A percentile compares a stretch with the other conserved stretches of the same genome.
These are phyloP conservation scores for Candida ponderosae DNA, from an alignment of 805 yeast genomes.

Conservation along the genomic window DNA sequence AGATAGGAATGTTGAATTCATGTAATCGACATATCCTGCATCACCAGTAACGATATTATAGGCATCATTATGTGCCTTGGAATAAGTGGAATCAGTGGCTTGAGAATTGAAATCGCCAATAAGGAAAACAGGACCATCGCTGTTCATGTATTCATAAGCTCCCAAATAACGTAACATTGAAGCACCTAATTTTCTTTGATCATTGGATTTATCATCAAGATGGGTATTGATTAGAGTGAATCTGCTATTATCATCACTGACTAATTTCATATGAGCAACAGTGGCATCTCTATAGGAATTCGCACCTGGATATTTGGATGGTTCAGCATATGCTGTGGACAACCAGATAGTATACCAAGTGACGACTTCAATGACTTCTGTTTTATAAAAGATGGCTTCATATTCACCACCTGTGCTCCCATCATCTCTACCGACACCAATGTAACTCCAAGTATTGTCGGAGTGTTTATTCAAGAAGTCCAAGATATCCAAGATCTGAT, in stretches of 20 bases:
- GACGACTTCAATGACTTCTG: slow-evolving; percentile 21
- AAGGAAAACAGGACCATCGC: slow-evolving; percentile 28
- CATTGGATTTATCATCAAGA: slow-evolving; percentile 32
- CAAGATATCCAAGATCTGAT: slow-evolving; percentile 30
- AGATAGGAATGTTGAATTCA: slow-evolving; percentile 16
- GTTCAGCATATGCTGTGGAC: slow-evolving; percentile 30
- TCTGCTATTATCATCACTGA: slow-evolving; percentile 6
- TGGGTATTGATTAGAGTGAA: slow-evolving; percentile 34
- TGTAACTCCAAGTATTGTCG: slow-evolving; percentile 19
- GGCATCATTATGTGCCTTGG: no score
- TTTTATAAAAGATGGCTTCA: slow-evolving; percentile 32
- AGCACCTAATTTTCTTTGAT: slow-evolving; percentile 27
- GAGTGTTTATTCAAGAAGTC: slow-evolving; percentile 15
- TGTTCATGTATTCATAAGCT: slow-evolving; percentile 27
- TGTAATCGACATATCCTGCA: slow-evolving; percentile 2
- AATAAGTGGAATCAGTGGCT: slow-evolving; percentile 15
- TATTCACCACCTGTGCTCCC: slow-evolving; percentile 33
- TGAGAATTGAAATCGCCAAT: slow-evolving; percentile 40
- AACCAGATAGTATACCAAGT: slow-evolving; percentile 36
- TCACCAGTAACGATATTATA: slow-evolving; percentile 22
- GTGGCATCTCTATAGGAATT: slow-evolving; percentile 33
- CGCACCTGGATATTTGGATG: slow-evolving; percentile 33
- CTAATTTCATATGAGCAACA: slow-evolving; percentile 21
- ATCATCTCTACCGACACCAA: slow-evolving; percentile 40
- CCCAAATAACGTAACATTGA: slow-evolving; percentile 25